phyloP scores from a whole-genome alignment of 257 asterid genomes.

The Avicennia marina region DNA sequence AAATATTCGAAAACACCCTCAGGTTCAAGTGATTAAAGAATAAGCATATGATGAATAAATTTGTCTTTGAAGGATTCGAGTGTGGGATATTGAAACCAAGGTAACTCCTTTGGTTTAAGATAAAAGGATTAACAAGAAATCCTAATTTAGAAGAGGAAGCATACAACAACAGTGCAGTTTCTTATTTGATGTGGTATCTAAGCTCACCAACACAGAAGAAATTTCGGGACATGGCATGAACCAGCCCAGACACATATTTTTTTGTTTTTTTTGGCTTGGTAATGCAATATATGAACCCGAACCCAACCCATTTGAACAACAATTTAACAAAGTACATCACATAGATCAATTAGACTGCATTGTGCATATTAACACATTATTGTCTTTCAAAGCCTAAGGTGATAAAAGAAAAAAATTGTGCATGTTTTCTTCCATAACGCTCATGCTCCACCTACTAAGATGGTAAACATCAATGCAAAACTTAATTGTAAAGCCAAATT shows the following conservation, averaged over 20 bases:
- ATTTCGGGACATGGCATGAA: too few species aligned
- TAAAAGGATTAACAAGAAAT: slow-evolving; percentile 3
- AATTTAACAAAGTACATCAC: too few species aligned
- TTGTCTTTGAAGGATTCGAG: not conserved
- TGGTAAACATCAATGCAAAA: not conserved
- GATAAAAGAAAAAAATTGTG: not conserved
- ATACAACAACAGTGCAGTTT: too few species aligned
- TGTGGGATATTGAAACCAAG: not conserved
- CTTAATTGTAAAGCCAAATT: not conserved
- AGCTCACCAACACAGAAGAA: too few species aligned
- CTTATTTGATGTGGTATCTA: not conserved
- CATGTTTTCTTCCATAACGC: not conserved
- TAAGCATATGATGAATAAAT: not conserved
- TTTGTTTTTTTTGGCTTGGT: too few species aligned
- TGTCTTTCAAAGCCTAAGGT: not conserved
- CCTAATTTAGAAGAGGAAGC: not conserved
- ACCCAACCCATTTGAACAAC: not conserved
- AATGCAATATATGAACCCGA: too few species aligned
- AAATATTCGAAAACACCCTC: slow-evolving; percentile 3
- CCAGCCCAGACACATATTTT: too few species aligned
- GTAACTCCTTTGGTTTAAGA: not conserved
- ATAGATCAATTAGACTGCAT: not conserved
- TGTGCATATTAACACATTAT: not conserved
- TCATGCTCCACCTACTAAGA: not conserved
- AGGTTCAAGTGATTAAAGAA: too few species aligned